phyloP scores from a whole-genome alignment of 1,284 basidiomycete species.

The Neolentinus lepideus region DNA sequence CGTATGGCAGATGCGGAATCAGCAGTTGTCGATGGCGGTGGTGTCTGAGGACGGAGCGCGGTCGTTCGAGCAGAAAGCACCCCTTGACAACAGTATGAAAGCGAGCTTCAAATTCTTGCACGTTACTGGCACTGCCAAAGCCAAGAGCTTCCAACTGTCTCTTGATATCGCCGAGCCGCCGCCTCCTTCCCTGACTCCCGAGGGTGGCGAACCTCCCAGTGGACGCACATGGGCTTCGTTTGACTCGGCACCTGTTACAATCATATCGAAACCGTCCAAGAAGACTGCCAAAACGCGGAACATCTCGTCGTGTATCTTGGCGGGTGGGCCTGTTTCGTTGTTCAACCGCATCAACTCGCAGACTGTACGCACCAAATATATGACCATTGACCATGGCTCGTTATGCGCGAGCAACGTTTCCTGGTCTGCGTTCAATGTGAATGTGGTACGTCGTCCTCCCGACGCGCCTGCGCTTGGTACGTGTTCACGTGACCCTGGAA shows the following conservation, averaged over 20 bases:
- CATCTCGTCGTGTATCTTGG: slow-evolving; percentile 86
- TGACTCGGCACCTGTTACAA: slow-evolving; percentile 85
- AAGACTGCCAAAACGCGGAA: slow-evolving; percentile 96
- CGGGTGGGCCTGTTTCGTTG: slow-evolving; percentile 86
- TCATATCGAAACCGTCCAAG: slow-evolving; percentile 96
- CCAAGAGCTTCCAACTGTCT: slow-evolving; percentile 83
- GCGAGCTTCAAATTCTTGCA: slow-evolving; percentile 89
- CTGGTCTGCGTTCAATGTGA: slow-evolving; percentile 93
- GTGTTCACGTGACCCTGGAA: slow-evolving; percentile 46
- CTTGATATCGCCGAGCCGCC: slow-evolving; percentile 75
- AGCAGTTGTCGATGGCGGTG: slow-evolving; percentile 80
- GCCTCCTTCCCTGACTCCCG: slow-evolving; percentile 38
- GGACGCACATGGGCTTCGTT: slow-evolving; percentile 86
- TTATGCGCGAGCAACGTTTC: slow-evolving; percentile 81
- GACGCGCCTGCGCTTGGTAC: slow-evolving; percentile 52
- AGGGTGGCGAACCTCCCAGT: slow-evolving; percentile 40
- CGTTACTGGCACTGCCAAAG: slow-evolving; percentile 82
- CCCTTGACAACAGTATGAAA: slow-evolving; percentile 73
- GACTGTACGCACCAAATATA: slow-evolving; percentile 94
- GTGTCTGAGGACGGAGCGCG: slow-evolving; percentile 80
- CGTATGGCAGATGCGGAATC: slow-evolving; percentile 70
- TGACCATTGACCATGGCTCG: slow-evolving; percentile 82
- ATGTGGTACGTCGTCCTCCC: slow-evolving; percentile 63
- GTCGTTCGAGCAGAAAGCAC: slow-evolving; percentile 74
- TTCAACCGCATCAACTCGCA: slow-evolving; percentile 97